phyloP scores from a whole-genome alignment of 345 rosid genomes.

The Arabis alpina region DNA sequence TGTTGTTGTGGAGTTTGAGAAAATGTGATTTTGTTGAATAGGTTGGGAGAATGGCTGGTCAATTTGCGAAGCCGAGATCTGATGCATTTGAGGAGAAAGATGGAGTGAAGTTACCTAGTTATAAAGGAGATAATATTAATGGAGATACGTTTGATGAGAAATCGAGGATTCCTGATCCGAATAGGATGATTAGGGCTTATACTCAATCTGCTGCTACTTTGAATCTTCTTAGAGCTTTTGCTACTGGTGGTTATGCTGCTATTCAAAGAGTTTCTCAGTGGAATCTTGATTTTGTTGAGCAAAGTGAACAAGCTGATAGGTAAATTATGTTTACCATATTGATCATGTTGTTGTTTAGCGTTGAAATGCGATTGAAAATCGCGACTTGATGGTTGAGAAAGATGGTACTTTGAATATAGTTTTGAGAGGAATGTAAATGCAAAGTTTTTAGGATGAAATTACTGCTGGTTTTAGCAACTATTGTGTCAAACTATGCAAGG shows the following conservation, averaged over 20 bases:
- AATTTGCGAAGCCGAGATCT: conserved; percentile 67
- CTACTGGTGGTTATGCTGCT: conserved; percentile 70
- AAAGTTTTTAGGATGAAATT: conserved; percentile 2
- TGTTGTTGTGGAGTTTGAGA: not conserved
- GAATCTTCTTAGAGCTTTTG: conserved; percentile 72
- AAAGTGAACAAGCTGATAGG: conserved; percentile 71
- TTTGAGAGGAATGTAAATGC: not conserved
- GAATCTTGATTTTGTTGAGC: conserved; percentile 66
- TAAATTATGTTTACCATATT: not conserved
- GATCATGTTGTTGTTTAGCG: not conserved
- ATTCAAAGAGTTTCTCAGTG: conserved; percentile 69
- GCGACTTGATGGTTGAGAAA: not conserved
- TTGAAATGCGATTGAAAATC: not conserved
- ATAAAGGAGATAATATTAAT: conserved; percentile 68
- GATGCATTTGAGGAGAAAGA: conserved; percentile 54
- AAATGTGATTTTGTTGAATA: conserved; percentile 17
- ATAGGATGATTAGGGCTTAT: conserved; percentile 63
- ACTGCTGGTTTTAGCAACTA: not conserved
- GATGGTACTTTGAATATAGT: not conserved
- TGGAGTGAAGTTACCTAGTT: conserved; percentile 60
- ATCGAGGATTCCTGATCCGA: conserved; percentile 63
- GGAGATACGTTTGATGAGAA: conserved; percentile 62
- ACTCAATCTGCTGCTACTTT: conserved; percentile 61
- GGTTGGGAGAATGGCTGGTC: conserved; percentile 81
- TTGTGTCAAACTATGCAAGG: conserved; percentile 8